These are phyloP conservation scores for Triticum timopheevii DNA, from an alignment of 176 grass and related monocot species.

Conservation along the genomic window DNA sequence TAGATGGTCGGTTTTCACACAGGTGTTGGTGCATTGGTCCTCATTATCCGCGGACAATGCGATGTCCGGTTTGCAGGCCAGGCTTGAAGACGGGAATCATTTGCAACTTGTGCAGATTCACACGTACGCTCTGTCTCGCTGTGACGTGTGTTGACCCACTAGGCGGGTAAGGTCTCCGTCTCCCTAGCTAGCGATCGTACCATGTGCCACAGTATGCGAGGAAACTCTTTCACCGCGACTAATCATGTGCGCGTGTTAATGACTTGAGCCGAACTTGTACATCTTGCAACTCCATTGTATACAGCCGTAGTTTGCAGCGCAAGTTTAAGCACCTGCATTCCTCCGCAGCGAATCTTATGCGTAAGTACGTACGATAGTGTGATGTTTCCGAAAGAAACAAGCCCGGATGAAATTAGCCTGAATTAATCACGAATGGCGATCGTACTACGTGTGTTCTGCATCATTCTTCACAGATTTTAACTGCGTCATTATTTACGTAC, in stretches of 20 bases:
- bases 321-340: not conserved
- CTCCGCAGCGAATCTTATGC: not conserved
- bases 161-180: not conserved
- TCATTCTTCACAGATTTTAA: no score
- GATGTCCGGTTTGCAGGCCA: no score
- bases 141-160: not conserved
- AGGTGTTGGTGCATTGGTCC: no score
- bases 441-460: not conserved
- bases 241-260: not conserved
- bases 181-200: not conserved
- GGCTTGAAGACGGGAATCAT: no score
- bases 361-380: not conserved
- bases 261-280: not conserved
- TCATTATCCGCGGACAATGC: no score
- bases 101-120: no score
- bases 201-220: no score
- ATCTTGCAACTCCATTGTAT: not conserved
- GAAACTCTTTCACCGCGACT: not conserved
- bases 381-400: not conserved
- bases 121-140: not conserved
- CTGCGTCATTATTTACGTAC: not conserved
- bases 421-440: not conserved
- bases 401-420: not conserved
- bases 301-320: not conserved
- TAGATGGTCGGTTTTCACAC: no score